Conservation (phyloP, 495 filamentous ascomycete genomes). For the Corynascus novoguineensis region DNA sequence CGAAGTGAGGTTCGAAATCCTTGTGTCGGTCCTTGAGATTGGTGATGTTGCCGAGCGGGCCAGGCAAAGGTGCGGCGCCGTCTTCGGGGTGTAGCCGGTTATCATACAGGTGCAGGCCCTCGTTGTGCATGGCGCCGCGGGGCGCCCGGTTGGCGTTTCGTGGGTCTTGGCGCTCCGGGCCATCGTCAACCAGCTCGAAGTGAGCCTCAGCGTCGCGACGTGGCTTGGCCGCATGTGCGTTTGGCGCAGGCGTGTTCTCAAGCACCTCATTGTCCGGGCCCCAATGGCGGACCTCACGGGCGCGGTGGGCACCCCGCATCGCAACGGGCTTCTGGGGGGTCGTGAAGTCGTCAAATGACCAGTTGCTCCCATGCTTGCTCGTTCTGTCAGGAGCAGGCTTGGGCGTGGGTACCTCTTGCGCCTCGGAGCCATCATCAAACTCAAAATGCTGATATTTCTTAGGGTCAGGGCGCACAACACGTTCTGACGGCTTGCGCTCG, state of each 20-base stretch:
- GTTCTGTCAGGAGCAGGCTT: conserved; percentile 33
- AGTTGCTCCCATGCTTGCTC: conserved; percentile 62
- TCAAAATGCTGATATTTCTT: conserved; percentile 85
- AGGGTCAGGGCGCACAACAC: conserved; percentile 56
- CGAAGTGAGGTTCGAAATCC: conserved; percentile 69
- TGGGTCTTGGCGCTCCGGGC: conserved; percentile 39
- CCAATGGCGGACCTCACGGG: conserved; percentile 60
- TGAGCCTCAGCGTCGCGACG: conserved; percentile 76
- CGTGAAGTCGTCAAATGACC: conserved; percentile 80
- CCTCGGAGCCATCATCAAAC: conserved; percentile 59
- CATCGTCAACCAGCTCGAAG: conserved; percentile 47
- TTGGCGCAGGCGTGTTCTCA: conserved; percentile 52
- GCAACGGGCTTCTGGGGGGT: conserved; percentile 66
- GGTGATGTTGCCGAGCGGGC: conserved; percentile 53
- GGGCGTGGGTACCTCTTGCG: conserved; percentile 32
- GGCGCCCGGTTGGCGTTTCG: conserved; percentile 42
- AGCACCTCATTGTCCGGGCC: conserved; percentile 62
- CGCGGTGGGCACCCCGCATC: conserved; percentile 37
- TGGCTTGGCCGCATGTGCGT: conserved; percentile 54
- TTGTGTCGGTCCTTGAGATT: conserved; percentile 63
- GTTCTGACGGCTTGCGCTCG: conserved; percentile 34
- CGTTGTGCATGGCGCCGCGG: conserved; percentile 52
- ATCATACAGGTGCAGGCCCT: conserved; percentile 67
- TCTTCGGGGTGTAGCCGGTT: conserved; percentile 64
- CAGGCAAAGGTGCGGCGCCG: conserved; percentile 29